Base-by-base conservation (phyloP, 1,139 yeast genomes). In the Kurtzmaniella quercitrusa region DNA sequence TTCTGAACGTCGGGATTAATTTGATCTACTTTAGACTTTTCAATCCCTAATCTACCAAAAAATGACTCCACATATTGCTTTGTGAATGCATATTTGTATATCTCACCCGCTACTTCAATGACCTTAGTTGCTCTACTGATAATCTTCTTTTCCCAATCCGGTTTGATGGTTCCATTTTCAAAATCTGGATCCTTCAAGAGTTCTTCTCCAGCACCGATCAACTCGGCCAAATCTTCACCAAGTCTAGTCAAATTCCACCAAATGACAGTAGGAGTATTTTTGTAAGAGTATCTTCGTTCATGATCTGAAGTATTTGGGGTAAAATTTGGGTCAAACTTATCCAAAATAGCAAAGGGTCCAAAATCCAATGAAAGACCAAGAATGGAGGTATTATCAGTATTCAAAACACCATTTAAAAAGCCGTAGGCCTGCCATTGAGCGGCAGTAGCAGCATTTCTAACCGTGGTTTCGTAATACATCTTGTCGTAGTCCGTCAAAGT, bases 341-440 rank as follows among this genome's bases (percentile, higher is more conserved):
- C 97, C 82, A 86, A 73, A 44, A 90, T 86, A 19, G 95, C 86
- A 66, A 88, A 93, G 1, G 98, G 98, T 3, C 98, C 98, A 60
- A 85, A 93, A 62, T 93, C 98, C 65, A 93, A 79, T 0, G 96
- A 81, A 14, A 91, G 68, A 0, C 98, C 98, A 39, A 85, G 59
- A 7, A 93, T 73, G 0, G 96, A 88, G 0, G 96, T 89, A 58
- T 93, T 93, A 59, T 93, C 98, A 0, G 98, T 91, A 59, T 93
- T 93, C 47, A 93, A 69, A 2, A 93, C 98, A 6, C 98, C 98
- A 57, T 93, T 93, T 55, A 91, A 66, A 57, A 91, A 90, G 2
- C 97, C 98, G 62, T 90, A 91, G 0, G 84, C 77, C 60, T 93
- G 98, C 89, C 96, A 88, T 51, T 77, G 71, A 1, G 96, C 96